Conservation (phyloP, 176 grass and related monocot species). For the Puccinellia tenuiflora region DNA sequence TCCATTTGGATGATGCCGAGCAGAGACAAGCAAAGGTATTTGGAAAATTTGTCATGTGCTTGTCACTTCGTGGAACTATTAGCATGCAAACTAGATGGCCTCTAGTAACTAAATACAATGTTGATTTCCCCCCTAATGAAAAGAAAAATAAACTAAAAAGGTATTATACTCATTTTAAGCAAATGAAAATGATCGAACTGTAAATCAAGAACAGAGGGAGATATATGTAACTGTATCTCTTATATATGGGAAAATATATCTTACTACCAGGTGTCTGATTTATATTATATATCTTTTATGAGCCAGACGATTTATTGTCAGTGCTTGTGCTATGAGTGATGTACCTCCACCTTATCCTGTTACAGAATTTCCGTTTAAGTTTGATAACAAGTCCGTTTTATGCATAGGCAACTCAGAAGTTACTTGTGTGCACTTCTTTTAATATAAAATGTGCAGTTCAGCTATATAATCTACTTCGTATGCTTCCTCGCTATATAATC, state of each 20-base stretch:
- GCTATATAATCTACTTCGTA: too few species aligned
- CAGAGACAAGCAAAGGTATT: slow-evolving; percentile 58
- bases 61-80: not conserved
- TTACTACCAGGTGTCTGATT: not conserved
- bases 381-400: not conserved
- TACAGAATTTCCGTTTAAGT: not conserved
- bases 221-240: not conserved
- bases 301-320: not conserved
- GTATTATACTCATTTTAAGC: not conserved
- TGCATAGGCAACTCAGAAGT: not conserved
- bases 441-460: too few species aligned
- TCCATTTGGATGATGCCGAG: slow-evolving; percentile 23
- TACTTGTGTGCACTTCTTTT: too few species aligned
- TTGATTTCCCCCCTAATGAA: not conserved
- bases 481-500: too few species aligned
- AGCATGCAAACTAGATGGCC: not conserved
- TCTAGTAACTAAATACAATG: not conserved
- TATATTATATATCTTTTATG: not conserved
- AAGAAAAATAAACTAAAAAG: not conserved
- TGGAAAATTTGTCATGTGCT: not conserved
- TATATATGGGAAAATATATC: not conserved
- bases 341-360: not conserved
- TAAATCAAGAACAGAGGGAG: not conserved
- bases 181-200: not conserved
- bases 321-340: not conserved